These are phyloP conservation scores for Paecilomyces fulvus DNA, from an alignment of 2,329 filamentous ascomycete genomes.

Conservation along the genomic window DNA sequence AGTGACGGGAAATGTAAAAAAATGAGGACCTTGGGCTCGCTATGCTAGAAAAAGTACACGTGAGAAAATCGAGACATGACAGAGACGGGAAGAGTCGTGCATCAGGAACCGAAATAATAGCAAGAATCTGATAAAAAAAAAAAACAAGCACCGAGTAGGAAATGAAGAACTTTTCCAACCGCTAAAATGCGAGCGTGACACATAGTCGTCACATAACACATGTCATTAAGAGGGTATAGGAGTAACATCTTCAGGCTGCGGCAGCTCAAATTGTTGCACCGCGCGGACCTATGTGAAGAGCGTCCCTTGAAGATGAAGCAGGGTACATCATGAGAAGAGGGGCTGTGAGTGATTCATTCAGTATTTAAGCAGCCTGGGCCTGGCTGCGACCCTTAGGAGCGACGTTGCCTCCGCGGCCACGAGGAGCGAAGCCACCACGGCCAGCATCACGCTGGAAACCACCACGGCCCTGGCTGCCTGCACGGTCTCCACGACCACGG, in stretches of 20 bases:
- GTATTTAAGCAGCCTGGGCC: slow-evolving; percentile 34
- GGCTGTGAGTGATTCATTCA: slow-evolving; percentile 5
- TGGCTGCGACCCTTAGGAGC: slow-evolving; percentile 39
- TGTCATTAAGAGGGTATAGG: slow-evolving; percentile 22
- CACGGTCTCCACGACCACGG: slow-evolving; percentile 61
- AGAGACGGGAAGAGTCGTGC: slow-evolving; percentile 15
- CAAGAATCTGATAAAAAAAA: slow-evolving; percentile 10
- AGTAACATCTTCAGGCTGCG: slow-evolving; percentile 26
- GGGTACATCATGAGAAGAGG: slow-evolving; percentile 12
- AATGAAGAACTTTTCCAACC: slow-evolving; percentile 34
- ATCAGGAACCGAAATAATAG: slow-evolving; percentile 11
- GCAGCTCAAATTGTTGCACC: slow-evolving; percentile 6
- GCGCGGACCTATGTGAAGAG: slow-evolving; percentile 6
- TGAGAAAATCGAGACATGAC: slow-evolving; percentile 14
- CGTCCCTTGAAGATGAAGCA: slow-evolving; percentile 14
- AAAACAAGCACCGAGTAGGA: slow-evolving; percentile 17
- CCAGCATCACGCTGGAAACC: slow-evolving; percentile 62
- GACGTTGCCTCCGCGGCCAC: slow-evolving; percentile 55
- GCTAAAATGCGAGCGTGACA: slow-evolving; percentile 33
- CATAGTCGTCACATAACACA: slow-evolving; percentile 30
- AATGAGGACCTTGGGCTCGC: slow-evolving; percentile 24
- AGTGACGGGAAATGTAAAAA: slow-evolving; percentile 12
- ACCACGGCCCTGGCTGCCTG: slow-evolving; percentile 55
- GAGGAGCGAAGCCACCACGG: slow-evolving; percentile 57
- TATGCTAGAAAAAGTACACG: slow-evolving; percentile 25